A percentile compares a stretch with the other conserved stretches of the same genome.
Evolutionary conservation across 208 protist genomes (phyloP).

Genomic region (Wallacemonas sp.): DNA sequence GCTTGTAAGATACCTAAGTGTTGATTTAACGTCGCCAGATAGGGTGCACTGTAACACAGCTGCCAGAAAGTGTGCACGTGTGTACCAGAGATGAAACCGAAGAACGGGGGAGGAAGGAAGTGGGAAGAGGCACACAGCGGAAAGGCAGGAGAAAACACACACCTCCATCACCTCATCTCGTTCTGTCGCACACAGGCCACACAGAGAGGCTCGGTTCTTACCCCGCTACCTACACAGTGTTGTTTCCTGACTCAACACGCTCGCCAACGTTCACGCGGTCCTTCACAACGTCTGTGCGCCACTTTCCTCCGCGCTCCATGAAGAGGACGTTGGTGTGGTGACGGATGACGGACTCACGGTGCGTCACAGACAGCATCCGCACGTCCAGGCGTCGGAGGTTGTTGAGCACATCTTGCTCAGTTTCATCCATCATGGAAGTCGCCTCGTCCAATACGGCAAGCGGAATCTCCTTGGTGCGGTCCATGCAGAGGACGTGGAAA

Average conservation of each 20-base stretch:
- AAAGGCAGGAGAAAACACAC: too few species aligned
- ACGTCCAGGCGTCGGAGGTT: constrained; percentile 74
- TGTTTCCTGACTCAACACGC: constrained; percentile 26
- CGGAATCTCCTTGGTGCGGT: constrained; percentile 49
- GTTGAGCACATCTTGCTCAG: constrained; percentile 80
- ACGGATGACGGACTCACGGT: constrained; percentile 76
- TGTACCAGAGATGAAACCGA: too few species aligned
- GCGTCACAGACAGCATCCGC: constrained; percentile 82
- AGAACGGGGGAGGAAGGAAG: too few species aligned
- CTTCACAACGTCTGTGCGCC: constrained; percentile 49
- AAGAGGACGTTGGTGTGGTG: constrained; percentile 79
- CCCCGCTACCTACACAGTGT: constrained; percentile 30
- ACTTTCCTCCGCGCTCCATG: constrained; percentile 48
- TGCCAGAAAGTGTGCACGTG: too few species aligned
- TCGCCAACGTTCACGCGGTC: constrained; percentile 47
- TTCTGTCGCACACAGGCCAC: too few species aligned
- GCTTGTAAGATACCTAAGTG: too few species aligned
- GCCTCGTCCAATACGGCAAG: constrained; percentile 86
- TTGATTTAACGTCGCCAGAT: too few species aligned
- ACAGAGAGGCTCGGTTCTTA: too few species aligned
- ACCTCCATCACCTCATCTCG: too few species aligned
- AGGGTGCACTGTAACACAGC: too few species aligned
- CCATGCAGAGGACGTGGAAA: constrained; percentile 74
- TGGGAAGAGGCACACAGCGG: too few species aligned
- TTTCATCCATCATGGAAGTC: constrained; percentile 90